Evolutionary conservation across 1,284 basidiomycete genomes (phyloP), one percentile per base, ranked within the genome.

Genomic region (Takashimella tepidaria): DNA sequence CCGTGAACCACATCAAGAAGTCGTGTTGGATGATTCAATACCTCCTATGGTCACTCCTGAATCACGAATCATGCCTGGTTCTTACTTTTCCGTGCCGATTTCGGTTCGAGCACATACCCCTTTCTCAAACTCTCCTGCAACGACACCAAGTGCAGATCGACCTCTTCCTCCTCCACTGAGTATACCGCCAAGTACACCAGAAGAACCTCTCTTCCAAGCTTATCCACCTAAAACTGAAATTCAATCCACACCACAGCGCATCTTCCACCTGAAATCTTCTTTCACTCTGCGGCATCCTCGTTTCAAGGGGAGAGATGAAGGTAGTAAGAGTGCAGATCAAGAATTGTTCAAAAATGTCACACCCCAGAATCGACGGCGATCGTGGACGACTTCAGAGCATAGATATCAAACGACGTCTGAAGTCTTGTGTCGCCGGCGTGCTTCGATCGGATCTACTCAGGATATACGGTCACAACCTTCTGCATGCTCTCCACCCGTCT

Each of bases 201-300:
- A 69, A 26, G 61, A 69, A 8, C 70, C 70, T 0, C 50, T 68
- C 10, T 72, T 72, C 57, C 70, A 67, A 2, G 56, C 66, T 10
- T 72, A 70, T 46, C 67, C 69, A 37, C 31, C 31, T 16, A 37
- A 37, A 16, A 8, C 31, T 8, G n/a, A n/a, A n/a, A n/a, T n/a
- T n/a, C n/a, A n/a, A n/a, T n/a, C n/a, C n/a, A n/a, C n/a, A n/a
- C n/a, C n/a, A n/a, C 31, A 8, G 16, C 31, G 31, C 8, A 42
- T 47, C 16, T 47, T 57, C 24, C 45, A 56, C 1, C 51, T 62
- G 8, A 49, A 44, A 44, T 44, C 61, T 5, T 31, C 61, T 4
- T 64, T 63, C 45, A 50, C 46, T 11, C 55, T 62, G 3, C 27
- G 26, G 19, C 27, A 25, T 16, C 50, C 62, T 5, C 31, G 40